A percentile compares a stretch with the other conserved stretches of the same genome.
Conservation (phyloP, 352 stramenopile species). For the Globisporangium iwayamae region DNA sequence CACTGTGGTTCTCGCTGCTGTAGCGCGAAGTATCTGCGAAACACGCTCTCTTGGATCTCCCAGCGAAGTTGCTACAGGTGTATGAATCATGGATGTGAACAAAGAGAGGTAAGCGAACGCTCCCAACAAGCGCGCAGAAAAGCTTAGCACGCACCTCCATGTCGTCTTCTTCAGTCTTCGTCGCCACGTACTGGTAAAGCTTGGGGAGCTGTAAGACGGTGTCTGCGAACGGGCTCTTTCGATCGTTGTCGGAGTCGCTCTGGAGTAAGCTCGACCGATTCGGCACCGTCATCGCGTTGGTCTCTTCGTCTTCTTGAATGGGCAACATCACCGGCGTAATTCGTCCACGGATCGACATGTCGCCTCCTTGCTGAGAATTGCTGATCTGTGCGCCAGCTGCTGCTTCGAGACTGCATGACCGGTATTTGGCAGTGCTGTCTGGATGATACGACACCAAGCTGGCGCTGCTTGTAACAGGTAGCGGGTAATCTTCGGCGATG, state of each 20-base stretch:
- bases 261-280: constrained; percentile 39
- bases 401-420: constrained; percentile 10
- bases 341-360: constrained; percentile 1
- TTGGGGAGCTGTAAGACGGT: constrained; percentile 31
- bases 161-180: constrained; percentile 62
- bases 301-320: constrained; percentile 18
- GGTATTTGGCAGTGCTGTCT: constrained; percentile 6
- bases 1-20: constrained; percentile 51
- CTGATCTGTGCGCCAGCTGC: constrained; percentile 9
- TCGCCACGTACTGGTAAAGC: constrained; percentile 54
- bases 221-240: constrained; percentile 27
- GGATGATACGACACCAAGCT: constrained; percentile 20
- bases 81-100: too few relatives aligned
- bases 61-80: constrained; percentile 48
- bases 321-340: constrained; percentile 11
- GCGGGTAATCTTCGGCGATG: constrained; percentile 51
- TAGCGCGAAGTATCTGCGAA: constrained; percentile 55
- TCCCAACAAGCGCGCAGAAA: neutral
- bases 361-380: neutral
- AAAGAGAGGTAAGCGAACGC: neutral
- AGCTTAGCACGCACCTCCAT: constrained; percentile 50
- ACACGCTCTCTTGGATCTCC: constrained; percentile 65
- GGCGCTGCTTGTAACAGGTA: constrained; percentile 36
- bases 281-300: constrained; percentile 54
- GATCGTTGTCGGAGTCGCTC: constrained; percentile 40